phyloP scores from a whole-genome alignment of 169 alveolate species.

The Plasmodium malariae region DNA sequence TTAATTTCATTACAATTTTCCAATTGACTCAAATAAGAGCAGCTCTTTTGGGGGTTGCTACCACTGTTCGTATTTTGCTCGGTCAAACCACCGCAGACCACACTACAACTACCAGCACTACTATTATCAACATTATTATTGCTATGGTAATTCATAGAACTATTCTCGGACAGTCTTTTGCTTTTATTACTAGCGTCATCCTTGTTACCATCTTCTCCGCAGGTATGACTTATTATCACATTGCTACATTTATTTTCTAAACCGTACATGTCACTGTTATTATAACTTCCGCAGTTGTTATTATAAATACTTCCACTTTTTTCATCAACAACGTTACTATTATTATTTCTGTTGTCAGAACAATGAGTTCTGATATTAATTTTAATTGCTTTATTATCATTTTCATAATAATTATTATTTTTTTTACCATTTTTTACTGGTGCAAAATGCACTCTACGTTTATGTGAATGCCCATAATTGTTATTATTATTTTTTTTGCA shows the following conservation, averaged over 20 bases:
- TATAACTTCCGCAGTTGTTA: background rate
- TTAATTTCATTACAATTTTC: background rate
- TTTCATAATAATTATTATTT: conserved; percentile 42
- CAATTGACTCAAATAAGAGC: background rate
- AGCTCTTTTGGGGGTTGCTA: background rate
- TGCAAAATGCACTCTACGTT: conserved; percentile 26
- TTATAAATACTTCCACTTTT: too few species aligned
- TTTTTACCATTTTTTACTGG: conserved; percentile 13
- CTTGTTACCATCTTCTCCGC: background rate
- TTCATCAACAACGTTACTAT: background rate
- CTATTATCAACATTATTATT: too few species aligned
- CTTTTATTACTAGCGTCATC: background rate
- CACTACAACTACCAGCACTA: too few species aligned
- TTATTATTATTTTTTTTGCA: conserved; percentile 19
- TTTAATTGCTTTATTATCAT: conserved; percentile 15
- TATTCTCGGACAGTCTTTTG: background rate
- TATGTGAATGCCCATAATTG: conserved; percentile 33
- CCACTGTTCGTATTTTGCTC: background rate
- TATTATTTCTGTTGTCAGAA: conserved; percentile 2
- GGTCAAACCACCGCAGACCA: too few species aligned
- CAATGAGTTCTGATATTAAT: background rate
- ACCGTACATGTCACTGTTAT: background rate
- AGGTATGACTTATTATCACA: background rate
- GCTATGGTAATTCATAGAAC: background rate
- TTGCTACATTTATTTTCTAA: background rate